Evolutionary conservation across 345 rosid genomes (phyloP).

Genomic region (Eucalyptus lansdowneana): DNA sequence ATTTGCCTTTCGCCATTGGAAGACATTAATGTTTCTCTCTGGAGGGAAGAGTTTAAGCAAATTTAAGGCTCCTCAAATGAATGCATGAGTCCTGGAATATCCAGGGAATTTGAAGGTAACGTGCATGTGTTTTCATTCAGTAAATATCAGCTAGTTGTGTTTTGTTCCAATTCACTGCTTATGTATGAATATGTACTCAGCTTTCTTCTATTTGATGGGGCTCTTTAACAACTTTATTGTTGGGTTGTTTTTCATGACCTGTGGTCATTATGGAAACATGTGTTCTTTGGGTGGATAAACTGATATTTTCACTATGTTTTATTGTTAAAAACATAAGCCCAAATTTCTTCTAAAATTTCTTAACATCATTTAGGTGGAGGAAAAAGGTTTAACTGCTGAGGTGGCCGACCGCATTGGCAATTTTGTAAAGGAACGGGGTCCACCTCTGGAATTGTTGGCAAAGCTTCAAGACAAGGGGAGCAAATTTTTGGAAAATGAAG

Average conservation of each 20-base stretch:
- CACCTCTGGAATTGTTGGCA: slow-evolving; percentile 44
- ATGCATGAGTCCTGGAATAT: background rate
- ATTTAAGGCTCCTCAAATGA: background rate
- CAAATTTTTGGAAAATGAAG: slow-evolving; percentile 39
- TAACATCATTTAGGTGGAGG: slow-evolving; percentile 42
- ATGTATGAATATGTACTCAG: background rate
- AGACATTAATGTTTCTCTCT: background rate
- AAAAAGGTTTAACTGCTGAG: slow-evolving; percentile 66
- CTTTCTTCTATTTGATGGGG: background rate
- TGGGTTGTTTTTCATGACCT: background rate
- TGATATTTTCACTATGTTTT: background rate
- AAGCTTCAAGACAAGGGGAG: slow-evolving; percentile 54
- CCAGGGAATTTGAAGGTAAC: background rate
- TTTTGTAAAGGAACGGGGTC: slow-evolving; percentile 69
- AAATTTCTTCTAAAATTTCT: background rate
- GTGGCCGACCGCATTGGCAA: slow-evolving; percentile 68
- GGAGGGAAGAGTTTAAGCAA: background rate
- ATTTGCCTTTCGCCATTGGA: background rate
- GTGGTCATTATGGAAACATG: background rate
- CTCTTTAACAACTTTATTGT: background rate
- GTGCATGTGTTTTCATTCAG: background rate
- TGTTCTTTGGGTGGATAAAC: background rate
- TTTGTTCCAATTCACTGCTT: background rate
- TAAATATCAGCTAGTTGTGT: background rate
- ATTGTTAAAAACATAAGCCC: background rate